These are phyloP conservation scores for Fusarium subtropicale DNA, from an alignment of 2,329 filamentous ascomycete species.

Conservation along the genomic window DNA sequence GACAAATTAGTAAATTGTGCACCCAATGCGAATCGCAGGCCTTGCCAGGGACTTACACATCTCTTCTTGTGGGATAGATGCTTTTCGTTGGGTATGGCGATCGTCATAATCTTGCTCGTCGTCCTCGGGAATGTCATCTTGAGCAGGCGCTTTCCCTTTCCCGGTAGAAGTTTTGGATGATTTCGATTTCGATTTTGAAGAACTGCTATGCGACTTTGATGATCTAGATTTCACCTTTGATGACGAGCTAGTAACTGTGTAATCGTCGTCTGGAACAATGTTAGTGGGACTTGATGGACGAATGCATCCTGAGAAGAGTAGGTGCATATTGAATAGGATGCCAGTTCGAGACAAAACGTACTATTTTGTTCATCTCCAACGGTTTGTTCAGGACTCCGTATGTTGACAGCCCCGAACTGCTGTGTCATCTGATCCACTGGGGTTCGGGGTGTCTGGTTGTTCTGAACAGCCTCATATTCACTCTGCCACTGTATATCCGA, in stretches of 20 bases:
- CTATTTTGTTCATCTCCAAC: slow-evolving; percentile 35
- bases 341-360: slow-evolving; percentile 26
- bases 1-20: not conserved
- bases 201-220: slow-evolving; percentile 29
- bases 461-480: slow-evolving; percentile 21
- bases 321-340: not conserved
- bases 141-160: slow-evolving; percentile 40
- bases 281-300: slow-evolving; percentile 13
- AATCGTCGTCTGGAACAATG: slow-evolving; percentile 33
- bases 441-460: slow-evolving; percentile 45
- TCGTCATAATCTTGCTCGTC: slow-evolving; percentile 20
- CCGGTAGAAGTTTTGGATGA: slow-evolving; percentile 35
- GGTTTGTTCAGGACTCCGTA: slow-evolving; percentile 37
- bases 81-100: not conserved
- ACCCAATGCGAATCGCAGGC: not conserved
- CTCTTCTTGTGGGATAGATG: not conserved
- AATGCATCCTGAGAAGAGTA: not conserved
- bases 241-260: slow-evolving; percentile 31
- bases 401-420: slow-evolving; percentile 30
- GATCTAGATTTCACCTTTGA: slow-evolving; percentile 29
- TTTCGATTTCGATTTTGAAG: slow-evolving; percentile 40
- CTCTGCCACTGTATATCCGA: slow-evolving; percentile 45
- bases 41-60: slow-evolving; percentile 11
- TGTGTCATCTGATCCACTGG: slow-evolving; percentile 43
- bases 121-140: slow-evolving; percentile 34